These are phyloP conservation scores for Saccharomycopsis microspora DNA, from an alignment of 805 yeast genomes.

Conservation along the genomic window DNA sequence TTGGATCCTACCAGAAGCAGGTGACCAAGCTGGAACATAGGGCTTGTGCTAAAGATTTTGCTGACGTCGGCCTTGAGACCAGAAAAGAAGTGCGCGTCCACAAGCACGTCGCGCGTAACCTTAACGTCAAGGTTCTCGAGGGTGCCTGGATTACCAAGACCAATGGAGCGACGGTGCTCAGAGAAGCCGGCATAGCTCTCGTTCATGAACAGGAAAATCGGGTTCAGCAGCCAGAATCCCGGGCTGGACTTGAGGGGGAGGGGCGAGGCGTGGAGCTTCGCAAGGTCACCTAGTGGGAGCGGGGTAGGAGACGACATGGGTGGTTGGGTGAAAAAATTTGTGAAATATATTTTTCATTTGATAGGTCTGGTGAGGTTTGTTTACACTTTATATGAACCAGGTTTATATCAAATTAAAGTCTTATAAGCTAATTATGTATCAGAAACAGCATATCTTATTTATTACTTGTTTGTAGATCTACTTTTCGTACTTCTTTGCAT, in stretches of 20 bases:
- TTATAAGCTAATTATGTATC: too few species aligned
- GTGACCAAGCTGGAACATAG: slow-evolving; percentile 95
- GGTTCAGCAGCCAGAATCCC: slow-evolving; percentile 68
- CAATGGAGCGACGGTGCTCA: slow-evolving; percentile 72
- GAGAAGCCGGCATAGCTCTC: slow-evolving; percentile 62
- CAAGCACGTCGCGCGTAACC: slow-evolving; percentile 86
- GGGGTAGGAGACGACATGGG: slow-evolving; percentile 18
- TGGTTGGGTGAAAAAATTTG: too few species aligned
- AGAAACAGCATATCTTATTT: too few species aligned
- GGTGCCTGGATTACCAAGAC: slow-evolving; percentile 87
- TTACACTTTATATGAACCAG: too few species aligned
- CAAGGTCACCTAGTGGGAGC: slow-evolving; percentile 46
- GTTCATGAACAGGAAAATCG: slow-evolving; percentile 68
- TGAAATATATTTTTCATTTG: too few species aligned
- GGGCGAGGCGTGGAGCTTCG: slow-evolving; percentile 48
- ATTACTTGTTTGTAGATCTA: neutral
- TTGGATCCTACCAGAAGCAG: slow-evolving; percentile 83
- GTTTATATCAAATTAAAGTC: too few species aligned
- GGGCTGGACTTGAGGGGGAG: slow-evolving; percentile 35
- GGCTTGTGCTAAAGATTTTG: slow-evolving; percentile 82
- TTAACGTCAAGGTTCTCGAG: slow-evolving; percentile 89
- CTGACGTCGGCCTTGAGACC: slow-evolving; percentile 95
- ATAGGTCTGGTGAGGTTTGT: too few species aligned
- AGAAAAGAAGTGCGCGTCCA: slow-evolving; percentile 81
- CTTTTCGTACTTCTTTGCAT: slow-evolving; percentile 16